These are phyloP conservation scores for Ziziphus jujuba DNA, from an alignment of 306 rosid genomes.

Conservation along the genomic window DNA sequence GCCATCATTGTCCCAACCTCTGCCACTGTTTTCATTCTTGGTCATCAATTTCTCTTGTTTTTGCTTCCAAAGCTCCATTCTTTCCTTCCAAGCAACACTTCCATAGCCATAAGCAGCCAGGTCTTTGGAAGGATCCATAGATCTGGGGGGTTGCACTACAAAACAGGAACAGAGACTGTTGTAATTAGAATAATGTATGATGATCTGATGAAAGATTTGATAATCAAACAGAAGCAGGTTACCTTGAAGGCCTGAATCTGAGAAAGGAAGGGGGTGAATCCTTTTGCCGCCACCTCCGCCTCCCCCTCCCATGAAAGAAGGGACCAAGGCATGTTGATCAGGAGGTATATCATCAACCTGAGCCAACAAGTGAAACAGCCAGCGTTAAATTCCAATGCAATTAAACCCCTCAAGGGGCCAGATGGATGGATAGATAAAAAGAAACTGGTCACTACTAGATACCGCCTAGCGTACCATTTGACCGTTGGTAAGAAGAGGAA, in stretches of 20 bases:
- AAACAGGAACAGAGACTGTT: background rate
- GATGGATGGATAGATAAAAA: background rate
- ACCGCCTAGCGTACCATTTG: slow-evolving; percentile 33
- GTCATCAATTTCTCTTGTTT: slow-evolving; percentile 33
- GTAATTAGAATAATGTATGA: too few species aligned
- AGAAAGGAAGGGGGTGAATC: slow-evolving; percentile 27
- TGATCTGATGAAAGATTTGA: too few species aligned
- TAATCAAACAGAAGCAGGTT: background rate
- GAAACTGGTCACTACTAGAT: background rate
- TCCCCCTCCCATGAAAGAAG: slow-evolving; percentile 38
- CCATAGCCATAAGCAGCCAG: slow-evolving; percentile 69
- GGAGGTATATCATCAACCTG: slow-evolving; percentile 41
- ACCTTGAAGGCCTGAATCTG: slow-evolving; percentile 33
- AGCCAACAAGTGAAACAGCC: slow-evolving; percentile 15
- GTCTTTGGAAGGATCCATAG: slow-evolving; percentile 71
- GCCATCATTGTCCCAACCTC: slow-evolving; percentile 20
- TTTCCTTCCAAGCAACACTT: slow-evolving; percentile 69
- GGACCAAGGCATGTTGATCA: slow-evolving; percentile 46
- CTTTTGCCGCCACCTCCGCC: slow-evolving; percentile 29
- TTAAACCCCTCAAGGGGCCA: too few species aligned
- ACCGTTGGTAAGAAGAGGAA: slow-evolving; percentile 38
- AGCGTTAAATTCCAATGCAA: background rate
- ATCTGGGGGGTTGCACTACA: slow-evolving; percentile 46
- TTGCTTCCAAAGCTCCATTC: slow-evolving; percentile 59
- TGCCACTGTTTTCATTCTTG: slow-evolving; percentile 32